Conservation (phyloP, 2,329 filamentous ascomycete genomes). For the Zymoseptoria pseudotritici region DNA sequence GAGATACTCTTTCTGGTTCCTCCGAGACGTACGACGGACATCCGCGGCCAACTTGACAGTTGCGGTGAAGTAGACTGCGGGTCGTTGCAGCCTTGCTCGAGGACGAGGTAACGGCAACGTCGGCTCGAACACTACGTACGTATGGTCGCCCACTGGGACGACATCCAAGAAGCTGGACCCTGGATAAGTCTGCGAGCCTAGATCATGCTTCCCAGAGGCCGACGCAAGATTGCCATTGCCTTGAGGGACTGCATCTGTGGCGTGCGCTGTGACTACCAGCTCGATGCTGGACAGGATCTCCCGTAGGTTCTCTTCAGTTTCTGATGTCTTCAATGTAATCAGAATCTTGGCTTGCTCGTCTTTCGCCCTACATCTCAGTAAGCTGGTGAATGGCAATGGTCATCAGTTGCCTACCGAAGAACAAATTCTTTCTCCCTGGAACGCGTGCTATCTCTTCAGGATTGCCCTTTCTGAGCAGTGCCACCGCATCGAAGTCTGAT, state of each 20-base stretch:
- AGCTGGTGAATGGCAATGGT: conserved; percentile 5
- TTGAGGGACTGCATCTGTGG: conserved; percentile 28
- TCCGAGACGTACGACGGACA: conserved; percentile 44
- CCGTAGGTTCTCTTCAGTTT: conserved; percentile 12
- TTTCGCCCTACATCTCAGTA: conserved; percentile 17
- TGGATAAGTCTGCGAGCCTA: conserved; percentile 13
- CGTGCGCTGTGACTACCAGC: conserved; percentile 24
- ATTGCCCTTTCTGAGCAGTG: conserved; percentile 14
- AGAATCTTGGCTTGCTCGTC: conserved; percentile 23
- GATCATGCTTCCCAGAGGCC: conserved; percentile 26
- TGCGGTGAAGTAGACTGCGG: conserved; percentile 55
- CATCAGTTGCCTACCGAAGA: conserved; percentile 20
- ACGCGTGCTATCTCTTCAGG: conserved; percentile 17
- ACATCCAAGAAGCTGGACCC: conserved; percentile 12
- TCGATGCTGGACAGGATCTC: conserved; percentile 21
- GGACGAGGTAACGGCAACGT: conserved; percentile 28
- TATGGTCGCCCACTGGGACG: conserved; percentile 14
- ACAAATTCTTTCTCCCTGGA: conserved; percentile 23
- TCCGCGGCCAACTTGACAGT: conserved; percentile 13
- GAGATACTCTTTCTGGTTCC: conserved; percentile 56
- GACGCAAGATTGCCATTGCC: conserved; percentile 22
- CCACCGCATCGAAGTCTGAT: conserved; percentile 15
- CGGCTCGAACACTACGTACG: conserved; percentile 24
- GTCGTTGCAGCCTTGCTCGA: conserved; percentile 57
- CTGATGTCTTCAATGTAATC: conserved; percentile 20